These are phyloP conservation scores for Neurospora pannonica DNA, from an alignment of 495 filamentous ascomycete genomes.

Conservation along the genomic window DNA sequence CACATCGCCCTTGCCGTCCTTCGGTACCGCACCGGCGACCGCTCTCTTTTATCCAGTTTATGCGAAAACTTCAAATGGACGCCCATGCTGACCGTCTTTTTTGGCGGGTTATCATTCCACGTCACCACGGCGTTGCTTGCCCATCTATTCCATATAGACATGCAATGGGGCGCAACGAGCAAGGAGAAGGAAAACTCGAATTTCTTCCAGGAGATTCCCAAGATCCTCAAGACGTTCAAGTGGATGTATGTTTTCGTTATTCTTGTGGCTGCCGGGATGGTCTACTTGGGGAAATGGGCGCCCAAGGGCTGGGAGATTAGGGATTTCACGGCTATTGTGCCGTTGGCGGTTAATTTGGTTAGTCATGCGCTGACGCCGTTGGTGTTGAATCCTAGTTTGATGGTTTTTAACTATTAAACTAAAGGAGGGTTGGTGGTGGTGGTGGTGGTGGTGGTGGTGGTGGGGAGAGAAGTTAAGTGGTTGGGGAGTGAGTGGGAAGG, in stretches of 20 bases:
- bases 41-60: constrained; percentile 37
- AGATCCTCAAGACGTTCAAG: constrained; percentile 61
- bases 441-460: background rate
- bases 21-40: constrained; percentile 50
- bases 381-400: constrained; percentile 61
- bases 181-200: constrained; percentile 60
- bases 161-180: constrained; percentile 55
- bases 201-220: constrained; percentile 67
- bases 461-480: background rate
- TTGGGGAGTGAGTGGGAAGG: too few relatives aligned
- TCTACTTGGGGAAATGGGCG: constrained; percentile 52
- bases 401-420: constrained; percentile 61
- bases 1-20: constrained; percentile 50
- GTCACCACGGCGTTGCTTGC: constrained; percentile 50
- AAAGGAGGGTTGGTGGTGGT: background rate
- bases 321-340: constrained; percentile 64
- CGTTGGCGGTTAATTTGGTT: constrained; percentile 54
- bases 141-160: constrained; percentile 57
- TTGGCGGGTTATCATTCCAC: constrained; percentile 57
- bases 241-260: constrained; percentile 55
- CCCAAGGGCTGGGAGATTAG: constrained; percentile 54
- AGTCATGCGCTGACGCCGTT: constrained; percentile 60
- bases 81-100: constrained; percentile 52
- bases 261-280: constrained; percentile 49
- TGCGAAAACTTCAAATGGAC: constrained; percentile 61